Base-by-base conservation (phyloP, 2,329 filamentous ascomycete species). In the Calonectria fujianensis region DNA sequence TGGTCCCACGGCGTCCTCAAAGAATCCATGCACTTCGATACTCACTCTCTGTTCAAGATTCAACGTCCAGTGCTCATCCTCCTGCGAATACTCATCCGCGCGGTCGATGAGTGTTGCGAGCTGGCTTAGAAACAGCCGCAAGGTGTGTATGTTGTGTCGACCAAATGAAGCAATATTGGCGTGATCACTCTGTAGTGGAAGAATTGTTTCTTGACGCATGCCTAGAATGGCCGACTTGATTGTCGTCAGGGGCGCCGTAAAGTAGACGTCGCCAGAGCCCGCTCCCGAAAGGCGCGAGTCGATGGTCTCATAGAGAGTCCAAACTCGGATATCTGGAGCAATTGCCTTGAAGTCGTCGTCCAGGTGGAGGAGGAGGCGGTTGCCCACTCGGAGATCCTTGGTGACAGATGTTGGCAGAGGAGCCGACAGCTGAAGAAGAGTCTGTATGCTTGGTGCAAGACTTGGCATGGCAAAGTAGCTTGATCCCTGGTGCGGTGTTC, bases 291-390 rank as follows among this genome's bases (percentile, higher is more conserved):
- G 84, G 0, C 88, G 87, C 0, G 91, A 92, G 80, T 93, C 91
- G 10, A 91, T 87, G 0, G 90, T 93, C 78, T 93, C 91, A 73
- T 93, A 91, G 51, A 93, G 90, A 0, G 91, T 91, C 91, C 91
- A 93, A 16, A 93, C 85, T 9, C 88, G 89, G 66, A 93, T 85
- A 71, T 93, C 91, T 45, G 89, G 89, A 0, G 90, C 88, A 7
- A 91, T 87, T 4, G 89, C 86, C 63, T 88, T 88, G 79, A 93
- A 93, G 52, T 88, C 86, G 4, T 91, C 89, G 24, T 92, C 89
- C 61, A 87, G 85, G 51, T 85, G 85, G 9, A 89, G 80, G 1
- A 93, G 82, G 0, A 86, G 80, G n/a, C 84, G 83, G 74, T 89
- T 88, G 13, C 88, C 89, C 0, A 92, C 84, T 0, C 86, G 87